These are phyloP conservation scores for Cryphonectria nitschkei DNA, from an alignment of 2,329 filamentous ascomycete species.

Conservation along the genomic window DNA sequence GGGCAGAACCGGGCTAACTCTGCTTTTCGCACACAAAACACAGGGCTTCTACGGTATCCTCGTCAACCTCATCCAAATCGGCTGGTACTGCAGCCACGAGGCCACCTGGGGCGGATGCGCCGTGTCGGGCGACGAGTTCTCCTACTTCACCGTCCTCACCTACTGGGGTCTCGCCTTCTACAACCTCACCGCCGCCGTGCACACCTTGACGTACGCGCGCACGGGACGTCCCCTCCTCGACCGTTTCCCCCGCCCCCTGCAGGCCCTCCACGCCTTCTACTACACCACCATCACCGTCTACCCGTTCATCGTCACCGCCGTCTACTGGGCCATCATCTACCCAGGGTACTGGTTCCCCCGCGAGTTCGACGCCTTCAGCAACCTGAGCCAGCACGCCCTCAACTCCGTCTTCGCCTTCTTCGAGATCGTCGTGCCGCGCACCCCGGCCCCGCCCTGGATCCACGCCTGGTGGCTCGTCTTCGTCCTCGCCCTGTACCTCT, in stretches of 20 bases:
- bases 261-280: constrained; percentile 66
- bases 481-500: constrained; percentile 73
- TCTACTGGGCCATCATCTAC: constrained; percentile 71
- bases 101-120: constrained; percentile 46
- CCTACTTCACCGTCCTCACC: constrained; percentile 80
- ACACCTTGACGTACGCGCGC: constrained; percentile 70
- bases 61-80: constrained; percentile 71
- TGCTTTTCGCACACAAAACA: background rate
- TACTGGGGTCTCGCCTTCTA: constrained; percentile 84
- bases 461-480: constrained; percentile 70
- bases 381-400: constrained; percentile 74
- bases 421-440: constrained; percentile 72
- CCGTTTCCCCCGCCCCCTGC: constrained; percentile 62
- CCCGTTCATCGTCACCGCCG: constrained; percentile 71
- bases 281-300: constrained; percentile 66
- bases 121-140: constrained; percentile 63
- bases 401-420: constrained; percentile 77
- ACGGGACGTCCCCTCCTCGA: constrained; percentile 59
- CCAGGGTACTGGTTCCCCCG: constrained; percentile 52
- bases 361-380: constrained; percentile 62
- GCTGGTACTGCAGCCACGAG: constrained; percentile 61
- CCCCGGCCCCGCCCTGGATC: constrained; percentile 62
- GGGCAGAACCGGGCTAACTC: constrained; percentile 9
- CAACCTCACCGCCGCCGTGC: constrained; percentile 66
- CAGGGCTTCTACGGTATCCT: constrained; percentile 70